Base-by-base conservation (phyloP, 495 filamentous ascomycete species). In the Penicillium pancosmium region DNA sequence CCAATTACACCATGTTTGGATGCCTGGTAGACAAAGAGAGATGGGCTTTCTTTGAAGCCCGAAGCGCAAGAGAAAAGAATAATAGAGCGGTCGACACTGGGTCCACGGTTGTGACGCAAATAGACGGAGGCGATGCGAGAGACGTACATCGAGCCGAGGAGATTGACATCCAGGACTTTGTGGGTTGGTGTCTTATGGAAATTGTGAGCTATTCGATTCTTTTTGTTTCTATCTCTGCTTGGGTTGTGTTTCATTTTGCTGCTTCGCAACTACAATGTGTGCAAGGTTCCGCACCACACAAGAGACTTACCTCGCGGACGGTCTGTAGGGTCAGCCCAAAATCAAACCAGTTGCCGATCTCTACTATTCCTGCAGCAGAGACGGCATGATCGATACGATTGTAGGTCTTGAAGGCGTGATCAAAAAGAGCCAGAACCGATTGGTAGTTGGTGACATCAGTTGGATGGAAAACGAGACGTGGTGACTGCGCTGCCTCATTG, bases 361-460 rank as follows among this genome's bases (percentile, higher is more conserved):
- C 80, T 54, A 75, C 70, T 27, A 80, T 77, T 1, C 81, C 81
- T 10, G 82, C 82, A 15, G 81, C 81, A 16, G 79, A 76, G 35
- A 82, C 73, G 6, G 81, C 81, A 62, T 78, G 73, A 55, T 84
- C 82, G 43, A 84, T 81, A 16, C 72, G 75, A 25, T 73, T 73
- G 57, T 77, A 78, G 10, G 67, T 74, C 47, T 79, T 63, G 54
- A 78, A 77, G 2, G 78, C 73, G 48, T 67, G 55, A 47, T 81
- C 78, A 60, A 82, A 84, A 5, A 83, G 54, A 11, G 66, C 63
- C 43, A 75, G 50, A 19, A 81, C 69, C 12, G 76, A 73, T 13
- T 71, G 60, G 66, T 82, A 84, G 55, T 73, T 66, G 21, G 71
- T 72, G 18, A 84, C 77, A 64, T 84, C 74, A 31, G 74, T 76